Conservation (phyloP, 257 asterid species). For the Solanum rostratum region DNA sequence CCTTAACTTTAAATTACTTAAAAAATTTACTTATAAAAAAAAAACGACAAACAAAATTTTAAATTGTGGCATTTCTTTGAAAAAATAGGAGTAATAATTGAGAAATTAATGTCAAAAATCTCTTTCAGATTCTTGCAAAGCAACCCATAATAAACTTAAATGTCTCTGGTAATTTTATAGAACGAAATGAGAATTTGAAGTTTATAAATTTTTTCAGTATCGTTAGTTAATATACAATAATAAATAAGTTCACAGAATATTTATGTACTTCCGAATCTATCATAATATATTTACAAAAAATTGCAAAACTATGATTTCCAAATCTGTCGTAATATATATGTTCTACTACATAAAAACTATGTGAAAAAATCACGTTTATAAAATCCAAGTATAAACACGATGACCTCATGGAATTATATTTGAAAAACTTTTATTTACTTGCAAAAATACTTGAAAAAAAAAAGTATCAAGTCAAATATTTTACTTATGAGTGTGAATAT, state of each 20-base stretch:
- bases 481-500: not conserved
- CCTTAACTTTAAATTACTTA: not conserved
- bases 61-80: not conserved
- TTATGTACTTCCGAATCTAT: not conserved
- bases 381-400: no score
- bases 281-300: not conserved
- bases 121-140: not conserved
- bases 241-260: not conserved
- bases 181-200: no score
- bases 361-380: no score
- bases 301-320: not conserved
- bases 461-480: not conserved
- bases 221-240: not conserved
- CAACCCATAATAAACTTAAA: not conserved
- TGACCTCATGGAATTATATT: no score
- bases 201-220: not conserved
- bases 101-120: not conserved
- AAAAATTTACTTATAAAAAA: no score
- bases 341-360: no score
- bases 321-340: not conserved
- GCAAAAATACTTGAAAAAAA: not conserved
- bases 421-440: not conserved
- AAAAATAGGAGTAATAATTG: not conserved
- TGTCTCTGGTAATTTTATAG: no score
- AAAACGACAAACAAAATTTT: not conserved